Base-by-base conservation (phyloP, 2,329 filamentous ascomycete species). In the Cladosporium sp. region DNA sequence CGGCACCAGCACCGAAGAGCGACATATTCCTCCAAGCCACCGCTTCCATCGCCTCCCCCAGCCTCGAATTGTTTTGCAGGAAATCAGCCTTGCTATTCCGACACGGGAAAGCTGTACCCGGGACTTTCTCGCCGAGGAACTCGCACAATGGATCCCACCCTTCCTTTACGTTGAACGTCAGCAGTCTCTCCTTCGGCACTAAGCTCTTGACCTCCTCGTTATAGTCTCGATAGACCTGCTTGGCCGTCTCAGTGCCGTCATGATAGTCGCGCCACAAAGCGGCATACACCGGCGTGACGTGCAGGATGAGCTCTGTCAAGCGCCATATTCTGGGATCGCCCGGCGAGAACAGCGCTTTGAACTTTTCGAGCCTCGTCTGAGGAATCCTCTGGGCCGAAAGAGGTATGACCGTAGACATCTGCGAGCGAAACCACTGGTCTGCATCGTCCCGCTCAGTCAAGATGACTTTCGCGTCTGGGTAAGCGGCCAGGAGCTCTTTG, bases 391-490 rank as follows among this genome's bases (percentile, higher is more conserved):
- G 28, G 14, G 17, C 36, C 3, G 52, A n/a, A 40, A 45, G 47
- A 19, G 17, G 40, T 20, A 54, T 36, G 15, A 59, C 37, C 3
- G 59, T 63, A 5, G 20, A 36, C 40, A 56, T 43, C n/a, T 47
- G 47, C 5, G 52, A 55, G 7, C 40, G 25, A 37, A 34, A 39
- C 38, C 59, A 38, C 49, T 45, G 42, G n/a, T 61, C 60, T 3
- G 59, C 62, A n/a, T 42, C 39, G 34, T 70, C 67, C 7, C 74
- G 66, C 17, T 61, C 61, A 2, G 65, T 69, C 28, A 74, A 60
- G 8, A 75, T 70, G 51, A 75, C 67, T 54, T 75, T 75, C 1
- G 73, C 74, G 0, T 71, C 64, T 0, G 75, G 75, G 52, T 76
- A 76, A 1, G 69, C 66, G 5, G 58, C 52, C 12, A 71, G 58